A percentile compares a stretch with the other conserved stretches of the same genome.
phyloP scores from a whole-genome alignment of 495 filamentous ascomycete species.

The Penicillium egyptiacum region DNA sequence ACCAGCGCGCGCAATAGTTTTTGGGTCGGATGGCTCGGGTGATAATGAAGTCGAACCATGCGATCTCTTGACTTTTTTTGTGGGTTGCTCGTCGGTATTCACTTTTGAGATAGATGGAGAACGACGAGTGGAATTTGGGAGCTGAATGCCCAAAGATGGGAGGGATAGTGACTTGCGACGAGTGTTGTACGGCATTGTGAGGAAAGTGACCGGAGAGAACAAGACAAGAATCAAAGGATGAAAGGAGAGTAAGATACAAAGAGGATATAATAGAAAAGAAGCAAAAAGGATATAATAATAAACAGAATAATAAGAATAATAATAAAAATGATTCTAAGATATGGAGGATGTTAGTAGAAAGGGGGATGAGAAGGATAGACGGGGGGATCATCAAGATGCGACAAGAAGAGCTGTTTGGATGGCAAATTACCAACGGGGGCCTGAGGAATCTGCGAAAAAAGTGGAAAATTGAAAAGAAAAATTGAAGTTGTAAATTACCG shows the following conservation, averaged over 20 bases:
- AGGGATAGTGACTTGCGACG: constrained; percentile 95
- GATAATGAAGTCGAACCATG: constrained; percentile 58
- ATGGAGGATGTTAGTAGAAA: constrained; percentile 15
- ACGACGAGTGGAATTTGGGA: constrained; percentile 76
- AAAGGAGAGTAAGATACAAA: constrained; percentile 21
- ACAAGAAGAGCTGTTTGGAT: constrained; percentile 16
- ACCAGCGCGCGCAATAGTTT: constrained; percentile 45
- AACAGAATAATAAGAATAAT: constrained; percentile 25
- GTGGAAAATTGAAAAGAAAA: not conserved
- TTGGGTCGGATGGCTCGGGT: constrained; percentile 46
- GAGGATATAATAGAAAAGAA: constrained; percentile 32
- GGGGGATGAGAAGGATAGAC: constrained; percentile 14
- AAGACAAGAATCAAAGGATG: constrained; percentile 10
- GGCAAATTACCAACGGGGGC: constrained; percentile 20
- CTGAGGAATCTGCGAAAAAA: constrained; percentile 30
- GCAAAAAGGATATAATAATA: constrained; percentile 23
- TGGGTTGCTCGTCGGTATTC: constrained; percentile 57
- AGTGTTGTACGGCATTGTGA: constrained; percentile 92
- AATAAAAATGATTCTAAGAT: constrained; percentile 27
- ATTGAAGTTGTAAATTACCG: not conserved
- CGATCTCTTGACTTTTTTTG: constrained; percentile 87
- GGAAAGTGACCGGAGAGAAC: constrained; percentile 11
- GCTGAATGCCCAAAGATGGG: constrained; percentile 86
- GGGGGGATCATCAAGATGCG: constrained; percentile 26
- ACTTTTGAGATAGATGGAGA: constrained; percentile 61